A percentile compares a stretch with the other conserved stretches of the same genome.
These are phyloP conservation scores for Ganoderma leucocontextum DNA, from an alignment of 1,284 basidiomycete species.

Conservation along the genomic window DNA sequence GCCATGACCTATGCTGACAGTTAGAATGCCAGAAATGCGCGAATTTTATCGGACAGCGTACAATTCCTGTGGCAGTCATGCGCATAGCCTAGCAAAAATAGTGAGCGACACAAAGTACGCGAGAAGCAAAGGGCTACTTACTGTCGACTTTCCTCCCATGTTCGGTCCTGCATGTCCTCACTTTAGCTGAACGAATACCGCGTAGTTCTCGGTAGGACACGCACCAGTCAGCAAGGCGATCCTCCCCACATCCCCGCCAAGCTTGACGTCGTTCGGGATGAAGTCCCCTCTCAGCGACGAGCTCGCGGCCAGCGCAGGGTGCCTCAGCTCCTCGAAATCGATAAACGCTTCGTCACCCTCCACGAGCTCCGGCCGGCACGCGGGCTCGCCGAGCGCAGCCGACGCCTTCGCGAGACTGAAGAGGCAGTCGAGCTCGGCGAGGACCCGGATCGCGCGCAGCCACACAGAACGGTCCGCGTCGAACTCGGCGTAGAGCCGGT, in stretches of 20 bases:
- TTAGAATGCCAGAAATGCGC: conserved; percentile 1
- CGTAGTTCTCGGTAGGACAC: conserved; percentile 33
- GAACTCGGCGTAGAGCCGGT: conserved; percentile 85
- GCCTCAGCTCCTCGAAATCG: conserved; percentile 84
- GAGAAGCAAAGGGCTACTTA: conserved; percentile 44
- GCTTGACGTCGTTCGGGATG: conserved; percentile 93
- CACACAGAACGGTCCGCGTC: conserved; percentile 84
- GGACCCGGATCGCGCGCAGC: conserved; percentile 80
- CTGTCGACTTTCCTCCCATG: conserved; percentile 93
- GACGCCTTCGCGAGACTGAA: conserved; percentile 94
- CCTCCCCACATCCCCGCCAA: conserved; percentile 83
- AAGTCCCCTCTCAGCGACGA: conserved; percentile 76
- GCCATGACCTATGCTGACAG: conserved; percentile 82
- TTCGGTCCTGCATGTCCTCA: conserved; percentile 72
- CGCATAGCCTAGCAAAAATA: conserved; percentile 72
- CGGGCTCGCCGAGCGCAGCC: conserved; percentile 88
- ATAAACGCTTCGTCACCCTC: conserved; percentile 82
- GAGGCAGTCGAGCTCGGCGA: conserved; percentile 93
- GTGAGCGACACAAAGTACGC: neutral
- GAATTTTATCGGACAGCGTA: conserved; percentile 42
- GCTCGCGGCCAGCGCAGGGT: conserved; percentile 81
- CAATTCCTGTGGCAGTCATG: conserved; percentile 95
- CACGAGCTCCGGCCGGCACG: conserved; percentile 90
- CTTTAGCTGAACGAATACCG: neutral
- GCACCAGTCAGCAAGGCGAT: conserved; percentile 90